Evolutionary conservation across 2,329 filamentous ascomycete genomes (phyloP).

Genomic region (Nothopassalora personata): DNA sequence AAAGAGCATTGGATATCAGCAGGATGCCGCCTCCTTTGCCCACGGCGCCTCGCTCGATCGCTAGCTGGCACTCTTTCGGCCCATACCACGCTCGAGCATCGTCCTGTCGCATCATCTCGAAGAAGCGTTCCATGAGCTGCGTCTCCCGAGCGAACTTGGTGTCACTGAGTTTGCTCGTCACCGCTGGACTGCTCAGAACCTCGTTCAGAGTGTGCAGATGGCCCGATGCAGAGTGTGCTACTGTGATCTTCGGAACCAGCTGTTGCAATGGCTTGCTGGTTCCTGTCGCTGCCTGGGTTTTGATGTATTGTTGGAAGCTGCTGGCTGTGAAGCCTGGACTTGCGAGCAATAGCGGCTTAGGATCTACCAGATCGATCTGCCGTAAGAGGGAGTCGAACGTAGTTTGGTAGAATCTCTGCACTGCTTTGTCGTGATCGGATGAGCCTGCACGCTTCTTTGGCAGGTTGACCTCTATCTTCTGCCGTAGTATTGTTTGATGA

Average conservation of each 20-base stretch:
- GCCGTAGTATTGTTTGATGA: slow-evolving; percentile 69
- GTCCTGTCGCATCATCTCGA: slow-evolving; percentile 70
- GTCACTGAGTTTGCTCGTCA: slow-evolving; percentile 70
- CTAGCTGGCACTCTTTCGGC: slow-evolving; percentile 70
- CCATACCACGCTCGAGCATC: slow-evolving; percentile 92
- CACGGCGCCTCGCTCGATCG: slow-evolving; percentile 81
- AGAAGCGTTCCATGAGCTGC: slow-evolving; percentile 76
- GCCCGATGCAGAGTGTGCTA: slow-evolving; percentile 79
- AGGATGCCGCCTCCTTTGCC: slow-evolving; percentile 79
- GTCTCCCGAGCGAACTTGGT: slow-evolving; percentile 86
- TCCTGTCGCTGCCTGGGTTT: slow-evolving; percentile 55
- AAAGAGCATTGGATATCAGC: slow-evolving; percentile 80
- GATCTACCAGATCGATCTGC: slow-evolving; percentile 66
- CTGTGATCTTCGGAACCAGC: slow-evolving; percentile 58
- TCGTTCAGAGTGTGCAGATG: slow-evolving; percentile 85
- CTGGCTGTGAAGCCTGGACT: slow-evolving; percentile 82
- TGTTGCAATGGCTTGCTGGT: slow-evolving; percentile 66
- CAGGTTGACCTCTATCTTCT: slow-evolving; percentile 61
- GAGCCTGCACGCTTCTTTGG: slow-evolving; percentile 62
- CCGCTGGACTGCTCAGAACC: slow-evolving; percentile 74
- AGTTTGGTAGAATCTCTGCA: slow-evolving; percentile 67
- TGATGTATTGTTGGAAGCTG: slow-evolving; percentile 72
- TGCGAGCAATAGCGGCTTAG: slow-evolving; percentile 73
- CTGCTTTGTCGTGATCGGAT: slow-evolving; percentile 56
- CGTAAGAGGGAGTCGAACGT: slow-evolving; percentile 69